Evolutionary conservation across 352 stramenopile genomes (phyloP).

Genomic region (Phytophthora megakarya): DNA sequence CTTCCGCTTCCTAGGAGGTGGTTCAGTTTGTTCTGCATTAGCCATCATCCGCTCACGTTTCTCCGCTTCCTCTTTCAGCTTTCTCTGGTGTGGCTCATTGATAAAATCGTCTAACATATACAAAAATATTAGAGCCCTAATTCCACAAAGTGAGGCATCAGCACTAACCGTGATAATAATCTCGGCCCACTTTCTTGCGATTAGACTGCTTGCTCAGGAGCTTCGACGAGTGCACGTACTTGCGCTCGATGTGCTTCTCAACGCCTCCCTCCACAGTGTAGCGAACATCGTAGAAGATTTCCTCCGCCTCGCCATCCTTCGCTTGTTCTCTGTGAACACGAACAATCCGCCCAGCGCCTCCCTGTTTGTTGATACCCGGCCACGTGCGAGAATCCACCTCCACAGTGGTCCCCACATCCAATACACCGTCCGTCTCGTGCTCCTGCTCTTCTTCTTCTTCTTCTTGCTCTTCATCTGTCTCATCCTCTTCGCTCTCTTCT

Average conservation of each 20-base stretch:
- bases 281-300: conserved; percentile 81
- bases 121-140: neutral
- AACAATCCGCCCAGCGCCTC: conserved; percentile 65
- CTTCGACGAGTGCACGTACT: conserved; percentile 65
- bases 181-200: conserved; percentile 44
- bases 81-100: conserved; percentile 39
- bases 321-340: conserved; percentile 43
- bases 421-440: conserved; percentile 12
- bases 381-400: conserved; percentile 79
- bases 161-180: conserved; percentile 70
- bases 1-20: conserved; percentile 22
- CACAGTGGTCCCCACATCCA: conserved; percentile 54
- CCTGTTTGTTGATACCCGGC: conserved; percentile 88
- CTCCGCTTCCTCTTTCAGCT: conserved; percentile 23
- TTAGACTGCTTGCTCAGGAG: conserved; percentile 47
- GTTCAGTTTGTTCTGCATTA: neutral
- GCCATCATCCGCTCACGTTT: conserved; percentile 8
- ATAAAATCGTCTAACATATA: conserved; percentile 59
- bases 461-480: neutral
- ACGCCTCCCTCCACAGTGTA: conserved; percentile 78
- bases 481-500: neutral
- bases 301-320: conserved; percentile 19
- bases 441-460: neutral
- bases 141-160: neutral
- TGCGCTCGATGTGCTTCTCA: conserved; percentile 70